phyloP scores from a whole-genome alignment of 1,284 basidiomycete species.

The Malassezia equina region DNA sequence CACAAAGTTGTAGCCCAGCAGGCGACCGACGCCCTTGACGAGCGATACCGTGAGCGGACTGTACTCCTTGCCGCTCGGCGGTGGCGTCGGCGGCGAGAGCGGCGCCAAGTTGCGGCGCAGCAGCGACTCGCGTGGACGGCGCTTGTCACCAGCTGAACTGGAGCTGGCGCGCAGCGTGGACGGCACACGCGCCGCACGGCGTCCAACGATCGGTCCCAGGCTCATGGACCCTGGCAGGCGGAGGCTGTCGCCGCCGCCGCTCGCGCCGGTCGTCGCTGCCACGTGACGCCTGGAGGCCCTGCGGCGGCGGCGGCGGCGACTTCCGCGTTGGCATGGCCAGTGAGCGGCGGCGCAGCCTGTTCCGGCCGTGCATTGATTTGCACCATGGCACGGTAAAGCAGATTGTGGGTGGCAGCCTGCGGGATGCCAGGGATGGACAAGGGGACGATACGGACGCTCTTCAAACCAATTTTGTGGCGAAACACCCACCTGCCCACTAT shows the following conservation, averaged over 20 bases:
- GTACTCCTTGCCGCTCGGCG: constrained; percentile 23
- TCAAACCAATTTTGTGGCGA: constrained; percentile 84
- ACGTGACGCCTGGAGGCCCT: background rate
- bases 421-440: constrained; percentile 37
- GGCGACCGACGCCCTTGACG: constrained; percentile 48
- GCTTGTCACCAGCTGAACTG: constrained; percentile 8
- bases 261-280: background rate
- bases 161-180: constrained; percentile 5
- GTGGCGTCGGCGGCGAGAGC: constrained; percentile 33
- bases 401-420: constrained; percentile 86
- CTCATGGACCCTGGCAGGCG: background rate
- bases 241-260: background rate
- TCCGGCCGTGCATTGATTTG: constrained; percentile 92
- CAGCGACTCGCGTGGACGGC: constrained; percentile 12
- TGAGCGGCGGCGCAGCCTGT: constrained; percentile 50
- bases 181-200: background rate
- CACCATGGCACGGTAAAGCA: constrained; percentile 75
- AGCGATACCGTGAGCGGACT: constrained; percentile 31
- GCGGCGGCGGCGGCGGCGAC: background rate
- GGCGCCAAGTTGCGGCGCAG: constrained; percentile 22
- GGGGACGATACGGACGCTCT: constrained; percentile 49
- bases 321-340: background rate
- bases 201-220: background rate
- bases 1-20: constrained; percentile 54
- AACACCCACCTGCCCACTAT: constrained; percentile 68